phyloP scores from a whole-genome alignment of 345 rosid species.

The Erysimum cheiranthoides region DNA sequence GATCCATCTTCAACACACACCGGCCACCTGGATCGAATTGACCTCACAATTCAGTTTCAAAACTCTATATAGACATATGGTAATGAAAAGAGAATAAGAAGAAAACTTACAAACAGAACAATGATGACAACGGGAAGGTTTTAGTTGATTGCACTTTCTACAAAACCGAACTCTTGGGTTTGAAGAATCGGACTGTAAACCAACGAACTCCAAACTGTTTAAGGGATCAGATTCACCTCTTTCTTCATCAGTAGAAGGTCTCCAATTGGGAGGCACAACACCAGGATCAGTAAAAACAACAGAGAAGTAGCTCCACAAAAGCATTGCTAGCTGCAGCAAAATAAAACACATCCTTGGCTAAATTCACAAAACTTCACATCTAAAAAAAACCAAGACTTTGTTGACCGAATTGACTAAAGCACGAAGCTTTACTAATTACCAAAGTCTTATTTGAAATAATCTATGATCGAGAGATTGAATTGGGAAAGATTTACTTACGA shows the following conservation, averaged over 20 bases:
- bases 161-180: conserved; percentile 76
- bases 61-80: conserved; percentile 12
- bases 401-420: conserved; percentile 2
- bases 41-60: conserved; percentile 24
- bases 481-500: conserved; percentile 53
- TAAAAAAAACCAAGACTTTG: neutral
- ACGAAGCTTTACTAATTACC: conserved; percentile 57
- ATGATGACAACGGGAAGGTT: conserved; percentile 98
- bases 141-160: conserved; percentile 89
- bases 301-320: conserved; percentile 95
- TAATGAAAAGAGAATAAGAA: conserved; percentile 3
- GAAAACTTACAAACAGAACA: conserved; percentile 91
- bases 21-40: conserved; percentile 73
- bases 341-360: conserved; percentile 11
- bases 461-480: neutral
- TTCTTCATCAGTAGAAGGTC: conserved; percentile 83
- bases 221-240: conserved; percentile 88
- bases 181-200: conserved; percentile 59
- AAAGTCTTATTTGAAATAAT: conserved; percentile 35
- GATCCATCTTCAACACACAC: conserved; percentile 98
- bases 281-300: conserved; percentile 98
- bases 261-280: conserved; percentile 92
- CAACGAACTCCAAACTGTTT: conserved; percentile 60
- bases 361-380: conserved; percentile 18
- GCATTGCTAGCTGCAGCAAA: conserved; percentile 75